Base-by-base conservation (phyloP, 176 grass and related monocot species). In the Typha latifolia region DNA sequence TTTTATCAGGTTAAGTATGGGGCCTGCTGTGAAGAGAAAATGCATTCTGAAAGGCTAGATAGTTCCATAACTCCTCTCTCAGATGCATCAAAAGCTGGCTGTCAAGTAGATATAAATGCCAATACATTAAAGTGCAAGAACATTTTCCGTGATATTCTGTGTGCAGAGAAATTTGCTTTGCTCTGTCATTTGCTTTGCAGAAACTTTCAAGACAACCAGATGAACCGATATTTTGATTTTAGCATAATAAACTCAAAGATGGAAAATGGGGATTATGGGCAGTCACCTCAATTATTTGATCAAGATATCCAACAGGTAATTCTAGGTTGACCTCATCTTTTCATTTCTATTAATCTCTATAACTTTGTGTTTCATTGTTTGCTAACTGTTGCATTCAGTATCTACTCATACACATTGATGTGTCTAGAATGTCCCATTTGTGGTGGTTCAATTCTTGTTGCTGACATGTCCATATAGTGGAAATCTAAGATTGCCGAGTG, bases 131-230 rank as follows among this genome's bases (percentile, higher is more conserved):
- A 80, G 64, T 93, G 86, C 77, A 82, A 77, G 47, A 87, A 77
- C n/a, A 77, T 79, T 70, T 79, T 99, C 59, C 68, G 82, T 21
- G 86, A 90, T 29, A 73, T 99, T 73, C 49, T 99, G 26, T 56
- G 85, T 59, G 93, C 94, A 0, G 86, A 93, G 49, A 92, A 90
- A 63, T 99, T 99, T 77, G 86, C 85, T 32, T 70, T 90, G 48
- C 34, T 99, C 61, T 99, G 89, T 71, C 76, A 99, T 84, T 68
- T 87, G 67, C 53, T 93, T 63, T 75, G 77, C 70, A 69, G 62
- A 77, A 77, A 51, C 43, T 90, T 99, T 76, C 79, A 82, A 82
- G 79, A 78, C 49, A 73, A 51, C 43, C 77, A 87, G 66, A 70
- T 64, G 70, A 74, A 75, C 19, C 62, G 65, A 32, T 74, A 79